Base-by-base conservation (phyloP, 2,329 filamentous ascomycete species). In the Fusarium nelsonii region DNA sequence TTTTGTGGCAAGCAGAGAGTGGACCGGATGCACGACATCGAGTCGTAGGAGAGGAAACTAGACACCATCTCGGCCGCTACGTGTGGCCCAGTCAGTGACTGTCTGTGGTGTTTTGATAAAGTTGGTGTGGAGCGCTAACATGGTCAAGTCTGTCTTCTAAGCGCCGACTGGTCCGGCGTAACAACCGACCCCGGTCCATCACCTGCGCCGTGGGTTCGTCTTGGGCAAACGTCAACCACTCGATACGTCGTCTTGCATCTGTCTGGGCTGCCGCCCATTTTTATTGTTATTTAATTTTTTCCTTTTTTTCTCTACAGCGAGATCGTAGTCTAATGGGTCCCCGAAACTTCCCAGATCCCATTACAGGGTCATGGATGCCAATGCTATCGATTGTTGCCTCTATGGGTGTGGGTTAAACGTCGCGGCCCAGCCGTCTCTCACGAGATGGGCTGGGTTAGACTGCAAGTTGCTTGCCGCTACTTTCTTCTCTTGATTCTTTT, bases 11-110 rank as follows among this genome's bases (percentile, higher is more conserved):
- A 44, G 61, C 37, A 64, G 41, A 63, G 59, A 63, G 49, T 48
- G 48, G 44, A 43, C 64, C 69, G 48, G 58, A 77, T 77, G 77
- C 77, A 78, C 75, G 74, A 78, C 78, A 83, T 83, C 79, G 78
- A 82, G 80, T 83, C 79, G 79, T 36, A 56, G 46, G 10, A 46
- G 46, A 34, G 32, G 23, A 61, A 36, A 41, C 48, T 51, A 54
- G 44, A 64, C 67, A 70, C 58, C 67, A 69, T 67, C 57, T 69
- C 56, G 51, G 67, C 30, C 58, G 44, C 58, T 26, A 50, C 63
- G 50, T 71, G 44, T 58, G 66, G 60, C 54, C 69, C 69, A 72
- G 66, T 70, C 53, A 62, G 40, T 64, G 58, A 40, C 34, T 58
- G 37, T 50, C 48, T 59, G 48, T 68, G 52, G 53, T 68, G 65